phyloP scores from a whole-genome alignment of 805 yeast genomes.

The Cyberlindnera euphorbiae region DNA sequence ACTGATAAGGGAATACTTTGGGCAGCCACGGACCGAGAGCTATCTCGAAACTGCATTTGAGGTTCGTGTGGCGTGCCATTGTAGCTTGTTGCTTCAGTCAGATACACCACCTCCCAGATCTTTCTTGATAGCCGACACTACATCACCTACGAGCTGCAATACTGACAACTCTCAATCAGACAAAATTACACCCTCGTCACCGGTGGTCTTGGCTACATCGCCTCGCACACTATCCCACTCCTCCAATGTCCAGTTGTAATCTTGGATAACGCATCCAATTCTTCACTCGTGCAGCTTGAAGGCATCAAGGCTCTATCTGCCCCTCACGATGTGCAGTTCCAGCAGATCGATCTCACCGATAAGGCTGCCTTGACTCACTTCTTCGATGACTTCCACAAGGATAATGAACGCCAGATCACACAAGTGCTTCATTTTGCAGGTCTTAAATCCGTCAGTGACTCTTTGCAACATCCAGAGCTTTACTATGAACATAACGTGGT shows the following conservation, averaged over 20 bases:
- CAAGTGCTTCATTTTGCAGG: constrained; percentile 67
- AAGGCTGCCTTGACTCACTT: constrained; percentile 1
- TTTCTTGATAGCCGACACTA: too few relatives aligned
- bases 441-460: constrained; percentile 79
- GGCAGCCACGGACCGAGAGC: too few relatives aligned
- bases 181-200: constrained; percentile 41
- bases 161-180: constrained; percentile 2
- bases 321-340: constrained; percentile 46
- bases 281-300: constrained; percentile 54
- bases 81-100: too few relatives aligned
- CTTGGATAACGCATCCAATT: constrained; percentile 64
- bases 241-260: constrained; percentile 61
- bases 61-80: too few relatives aligned
- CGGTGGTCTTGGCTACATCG: constrained; percentile 87
- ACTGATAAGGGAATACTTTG: too few relatives aligned
- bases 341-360: constrained; percentile 9
- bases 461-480: constrained; percentile 57
- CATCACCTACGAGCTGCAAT: too few relatives aligned
- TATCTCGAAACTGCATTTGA: too few relatives aligned
- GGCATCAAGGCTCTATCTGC: constrained; percentile 39
- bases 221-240: constrained; percentile 72
- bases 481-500: constrained; percentile 66
- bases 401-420: constrained; percentile 6
- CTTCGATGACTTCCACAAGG: constrained; percentile 8
- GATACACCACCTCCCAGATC: too few relatives aligned